Conservation (phyloP, 306 rosid genomes). For the Pterocarpus santalinus region DNA sequence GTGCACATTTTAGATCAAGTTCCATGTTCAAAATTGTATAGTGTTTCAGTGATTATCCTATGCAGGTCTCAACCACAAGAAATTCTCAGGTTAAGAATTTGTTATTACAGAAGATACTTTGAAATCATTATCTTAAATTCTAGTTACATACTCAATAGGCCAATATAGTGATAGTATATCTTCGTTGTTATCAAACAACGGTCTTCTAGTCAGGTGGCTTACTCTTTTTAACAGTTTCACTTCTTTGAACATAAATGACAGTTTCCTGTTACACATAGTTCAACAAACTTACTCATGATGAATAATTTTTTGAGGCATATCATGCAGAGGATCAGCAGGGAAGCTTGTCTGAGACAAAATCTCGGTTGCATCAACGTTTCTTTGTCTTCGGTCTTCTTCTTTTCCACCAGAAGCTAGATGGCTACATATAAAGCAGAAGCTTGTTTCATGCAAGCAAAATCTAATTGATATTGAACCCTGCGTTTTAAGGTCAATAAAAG, state of each 20-base stretch:
- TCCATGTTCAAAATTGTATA: slow-evolving; percentile 17
- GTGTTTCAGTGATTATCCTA: not conserved
- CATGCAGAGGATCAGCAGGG: slow-evolving; percentile 61
- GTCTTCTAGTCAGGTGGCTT: slow-evolving; percentile 12
- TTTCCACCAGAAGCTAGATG: slow-evolving; percentile 89
- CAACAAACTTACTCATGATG: slow-evolving; percentile 74
- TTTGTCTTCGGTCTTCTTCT: slow-evolving; percentile 64
- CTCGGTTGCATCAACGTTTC: slow-evolving; percentile 69
- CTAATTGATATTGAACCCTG: slow-evolving; percentile 95
- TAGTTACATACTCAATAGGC: slow-evolving; percentile 9
- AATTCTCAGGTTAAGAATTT: not conserved
- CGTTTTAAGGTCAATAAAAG: slow-evolving; percentile 42
- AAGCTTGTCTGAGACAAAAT: slow-evolving; percentile 74
- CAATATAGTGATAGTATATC: not conserved
- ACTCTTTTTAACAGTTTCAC: slow-evolving; percentile 12
- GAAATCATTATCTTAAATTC: not conserved
- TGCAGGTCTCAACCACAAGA: not conserved
- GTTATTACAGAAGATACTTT: not conserved
- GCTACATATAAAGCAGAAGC: slow-evolving; percentile 89
- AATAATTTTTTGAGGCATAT: slow-evolving; percentile 73
- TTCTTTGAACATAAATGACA: slow-evolving; percentile 19
- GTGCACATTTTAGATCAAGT: slow-evolving; percentile 27
- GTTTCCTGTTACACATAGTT: slow-evolving; percentile 11
- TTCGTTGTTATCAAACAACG: slow-evolving; percentile 9
- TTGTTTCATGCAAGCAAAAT: slow-evolving; percentile 76